phyloP scores from a whole-genome alignment of 2,329 filamentous ascomycete species.

The Colletotrichum liaoningense region DNA sequence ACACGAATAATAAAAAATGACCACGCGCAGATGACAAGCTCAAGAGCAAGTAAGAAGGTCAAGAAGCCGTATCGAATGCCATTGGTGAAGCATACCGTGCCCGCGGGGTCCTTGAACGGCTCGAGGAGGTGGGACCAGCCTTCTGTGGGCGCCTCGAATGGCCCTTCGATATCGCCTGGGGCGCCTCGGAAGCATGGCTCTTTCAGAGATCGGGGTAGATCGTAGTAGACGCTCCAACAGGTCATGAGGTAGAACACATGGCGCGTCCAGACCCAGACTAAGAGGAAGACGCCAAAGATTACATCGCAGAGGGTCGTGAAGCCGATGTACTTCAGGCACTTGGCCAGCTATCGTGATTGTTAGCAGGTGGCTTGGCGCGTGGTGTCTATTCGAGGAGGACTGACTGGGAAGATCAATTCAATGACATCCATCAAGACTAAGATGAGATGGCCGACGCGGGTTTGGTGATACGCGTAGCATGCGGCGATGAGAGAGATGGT shows the following conservation, averaged over 20 bases:
- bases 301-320: slow-evolving; percentile 13
- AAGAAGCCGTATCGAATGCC: not conserved
- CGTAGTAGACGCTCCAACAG: slow-evolving; percentile 14
- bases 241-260: slow-evolving; percentile 7
- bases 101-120: not conserved
- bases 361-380: not conserved
- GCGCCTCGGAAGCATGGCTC: slow-evolving; percentile 5
- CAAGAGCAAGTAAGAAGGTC: slow-evolving; percentile 3
- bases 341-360: not conserved
- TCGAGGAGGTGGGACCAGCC: slow-evolving; percentile 9
- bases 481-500: slow-evolving; percentile 1
- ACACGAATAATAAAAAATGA: slow-evolving; percentile 6
- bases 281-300: slow-evolving; percentile 6
- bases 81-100: slow-evolving; percentile 1
- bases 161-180: not conserved
- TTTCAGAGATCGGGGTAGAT: not conserved
- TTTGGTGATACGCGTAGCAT: slow-evolving; percentile 15
- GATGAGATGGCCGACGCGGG: slow-evolving; percentile 5
- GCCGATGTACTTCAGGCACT: not conserved
- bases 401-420: slow-evolving; percentile 2
- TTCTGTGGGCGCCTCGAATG: not conserved
- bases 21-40: slow-evolving; percentile 11
- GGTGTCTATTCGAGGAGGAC: not conserved
- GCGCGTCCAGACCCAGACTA: slow-evolving; percentile 9
- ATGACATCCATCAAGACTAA: slow-evolving; percentile 13